Evolutionary conservation across 345 rosid genomes (phyloP).

Genomic region (Heritiera littoralis): DNA sequence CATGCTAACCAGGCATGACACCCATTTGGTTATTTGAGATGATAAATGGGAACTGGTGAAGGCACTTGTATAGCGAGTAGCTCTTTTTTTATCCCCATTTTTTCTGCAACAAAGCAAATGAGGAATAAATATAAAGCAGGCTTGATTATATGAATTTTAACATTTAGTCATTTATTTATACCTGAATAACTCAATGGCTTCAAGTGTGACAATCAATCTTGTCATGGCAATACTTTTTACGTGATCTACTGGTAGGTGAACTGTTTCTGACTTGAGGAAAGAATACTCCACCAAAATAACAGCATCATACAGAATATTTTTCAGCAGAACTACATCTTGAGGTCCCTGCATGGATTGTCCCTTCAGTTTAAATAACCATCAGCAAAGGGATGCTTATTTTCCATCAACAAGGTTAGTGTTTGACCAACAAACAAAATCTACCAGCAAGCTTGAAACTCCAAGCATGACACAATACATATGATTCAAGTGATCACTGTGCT

Average conservation of each 20-base stretch:
- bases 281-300: conserved; percentile 53
- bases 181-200: conserved; percentile 57
- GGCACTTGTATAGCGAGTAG: conserved; percentile 40
- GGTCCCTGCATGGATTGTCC: conserved; percentile 40
- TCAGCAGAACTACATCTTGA: conserved; percentile 39
- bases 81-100: conserved; percentile 47
- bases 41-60: conserved; percentile 41
- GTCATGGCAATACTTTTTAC: conserved; percentile 43
- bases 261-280: conserved; percentile 39
- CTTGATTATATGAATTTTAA: conserved; percentile 17
- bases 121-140: conserved; percentile 8
- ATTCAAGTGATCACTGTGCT: not conserved
- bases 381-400: conserved; percentile 5
- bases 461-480: not conserved
- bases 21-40: conserved; percentile 39
- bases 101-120: conserved; percentile 33
- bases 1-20: conserved; percentile 31
- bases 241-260: conserved; percentile 29
- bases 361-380: conserved; percentile 14
- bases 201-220: conserved; percentile 47
- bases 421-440: not conserved
- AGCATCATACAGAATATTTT: conserved; percentile 51
- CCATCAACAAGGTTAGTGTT: not conserved
- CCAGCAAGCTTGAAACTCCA: not conserved
- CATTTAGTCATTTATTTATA: conserved; percentile 15